Base-by-base conservation (phyloP, 306 rosid genomes). In the Cucurbita maxima region DNA sequence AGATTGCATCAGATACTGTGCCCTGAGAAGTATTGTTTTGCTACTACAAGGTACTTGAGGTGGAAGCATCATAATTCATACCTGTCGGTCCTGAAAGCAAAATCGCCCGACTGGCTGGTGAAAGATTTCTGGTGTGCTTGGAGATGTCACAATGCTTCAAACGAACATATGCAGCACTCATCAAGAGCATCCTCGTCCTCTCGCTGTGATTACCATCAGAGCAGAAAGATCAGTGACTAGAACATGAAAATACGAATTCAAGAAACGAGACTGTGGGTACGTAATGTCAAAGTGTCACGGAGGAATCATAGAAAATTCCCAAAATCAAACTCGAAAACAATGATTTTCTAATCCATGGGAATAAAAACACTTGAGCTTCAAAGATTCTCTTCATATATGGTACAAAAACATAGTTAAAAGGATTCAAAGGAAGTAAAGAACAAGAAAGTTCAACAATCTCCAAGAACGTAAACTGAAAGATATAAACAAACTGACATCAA, bases 51-150 rank as follows among this genome's bases (percentile, higher is more conserved):
- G 45, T 56, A 43, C 18, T 41, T 34, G 11, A 58, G 56, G 34
- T 51, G 20, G n/a, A 25, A 16, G 70, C 38, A 50, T 79, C 76
- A 5, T n/a, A 40, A 2, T 38, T 38, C 15, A 22, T 83, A 94
- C 98, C 97, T 41, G 89, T 79, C 18, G 90, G 96, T 83, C 98
- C 98, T 36, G 95, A 87, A 4, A 94, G 96, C 89, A 94, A 78
- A 80, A 94, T 94, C 59, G 90, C 84, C 73, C 88, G 80, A 80
- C 97, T 94, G 38, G 95, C 98, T 3, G 91, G 96, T 57, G 97
- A 84, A 76, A 94, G 98, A 76, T 90, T 90, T 78, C 89, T 81
- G 40, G 92, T 94, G 81, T 94, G 95, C 83, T 84, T 94, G 71
- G 94, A 90, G 45, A 81, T 77, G 58, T 94, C 85, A 3, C 78